phyloP scores from a whole-genome alignment of 371 early-diverging fungal genomes.

The Mortierella sp. region DNA sequence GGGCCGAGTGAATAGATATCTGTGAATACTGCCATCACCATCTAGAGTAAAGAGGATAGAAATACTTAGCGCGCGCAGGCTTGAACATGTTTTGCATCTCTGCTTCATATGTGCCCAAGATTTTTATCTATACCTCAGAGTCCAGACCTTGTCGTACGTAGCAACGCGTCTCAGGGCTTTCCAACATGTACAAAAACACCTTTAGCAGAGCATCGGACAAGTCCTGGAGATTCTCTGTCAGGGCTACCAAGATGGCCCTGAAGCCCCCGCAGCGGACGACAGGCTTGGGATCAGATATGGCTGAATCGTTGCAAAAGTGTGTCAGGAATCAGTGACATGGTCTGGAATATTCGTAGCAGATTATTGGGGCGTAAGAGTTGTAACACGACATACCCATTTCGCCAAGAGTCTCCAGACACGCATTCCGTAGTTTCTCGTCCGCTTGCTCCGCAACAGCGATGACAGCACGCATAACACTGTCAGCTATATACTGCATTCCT shows the following conservation, averaged over 20 bases:
- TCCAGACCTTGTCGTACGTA: conserved; percentile 85
- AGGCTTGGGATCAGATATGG: conserved; percentile 66
- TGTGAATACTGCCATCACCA: conserved; percentile 80
- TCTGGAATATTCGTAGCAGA: no score
- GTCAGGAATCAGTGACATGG: not conserved
- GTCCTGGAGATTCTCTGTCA: conserved; percentile 79
- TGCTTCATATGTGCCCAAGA: no score
- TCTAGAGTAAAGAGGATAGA: conserved; percentile 56
- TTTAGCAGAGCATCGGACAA: conserved; percentile 73
- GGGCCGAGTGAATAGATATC: conserved; percentile 76
- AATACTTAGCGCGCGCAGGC: no score
- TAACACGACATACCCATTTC: conserved; percentile 86
- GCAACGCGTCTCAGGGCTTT: conserved; percentile 71
- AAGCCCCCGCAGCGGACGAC: conserved; percentile 79
- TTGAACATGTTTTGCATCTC: no score
- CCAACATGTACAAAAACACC: conserved; percentile 78
- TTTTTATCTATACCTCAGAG: conserved; percentile 62
- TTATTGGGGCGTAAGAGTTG: no score
- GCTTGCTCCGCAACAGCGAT: conserved; percentile 84
- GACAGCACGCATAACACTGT: conserved; percentile 76
- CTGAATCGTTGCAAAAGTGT: conserved; percentile 22
- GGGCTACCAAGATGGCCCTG: conserved; percentile 72
- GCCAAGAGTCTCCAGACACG: conserved; percentile 82
- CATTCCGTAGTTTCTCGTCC: conserved; percentile 78
- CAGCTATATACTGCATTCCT: conserved; percentile 69